These are phyloP conservation scores for Phytophthora aleatoria DNA, from an alignment of 352 stramenopile species.

Conservation along the genomic window DNA sequence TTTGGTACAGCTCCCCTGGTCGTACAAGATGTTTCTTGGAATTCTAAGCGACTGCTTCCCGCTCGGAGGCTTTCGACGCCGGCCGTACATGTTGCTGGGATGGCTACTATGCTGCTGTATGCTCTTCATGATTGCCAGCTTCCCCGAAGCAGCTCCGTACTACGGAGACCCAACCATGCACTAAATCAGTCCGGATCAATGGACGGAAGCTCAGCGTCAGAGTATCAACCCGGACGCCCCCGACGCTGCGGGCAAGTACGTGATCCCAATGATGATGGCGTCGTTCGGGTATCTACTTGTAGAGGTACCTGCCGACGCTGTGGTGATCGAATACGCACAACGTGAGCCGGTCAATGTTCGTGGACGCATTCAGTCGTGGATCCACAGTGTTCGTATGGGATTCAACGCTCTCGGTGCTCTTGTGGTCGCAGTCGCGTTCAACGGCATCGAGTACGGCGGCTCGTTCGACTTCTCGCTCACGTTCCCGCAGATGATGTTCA, in stretches of 20 bases:
- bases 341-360: slow-evolving; percentile 52
- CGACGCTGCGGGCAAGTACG: slow-evolving; percentile 45
- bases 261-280: slow-evolving; percentile 70
- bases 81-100: slow-evolving; percentile 58
- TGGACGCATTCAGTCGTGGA: slow-evolving; percentile 52
- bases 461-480: slow-evolving; percentile 54
- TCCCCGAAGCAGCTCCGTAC: slow-evolving; percentile 49
- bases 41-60: slow-evolving; percentile 62
- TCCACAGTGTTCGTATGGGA: slow-evolving; percentile 50
- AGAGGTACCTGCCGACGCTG: slow-evolving; percentile 56
- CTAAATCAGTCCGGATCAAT: slow-evolving; percentile 28
- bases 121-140: slow-evolving; percentile 48
- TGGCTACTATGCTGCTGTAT: slow-evolving; percentile 53
- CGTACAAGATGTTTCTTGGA: slow-evolving; percentile 57
- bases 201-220: slow-evolving; percentile 27
- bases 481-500: slow-evolving; percentile 59
- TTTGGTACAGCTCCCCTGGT: slow-evolving; percentile 55
- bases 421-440: slow-evolving; percentile 49
- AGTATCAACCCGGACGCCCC: slow-evolving; percentile 44
- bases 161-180: slow-evolving; percentile 41
- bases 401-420: slow-evolving; percentile 49
- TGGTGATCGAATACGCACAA: slow-evolving; percentile 64
- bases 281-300: slow-evolving; percentile 59
- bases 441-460: slow-evolving; percentile 54
- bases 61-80: slow-evolving; percentile 49